Percentiles rank a stretch among this genome's conserved stretches.
Conservation (phyloP, 306 rosid species). For the Trichosanthes truncata region DNA sequence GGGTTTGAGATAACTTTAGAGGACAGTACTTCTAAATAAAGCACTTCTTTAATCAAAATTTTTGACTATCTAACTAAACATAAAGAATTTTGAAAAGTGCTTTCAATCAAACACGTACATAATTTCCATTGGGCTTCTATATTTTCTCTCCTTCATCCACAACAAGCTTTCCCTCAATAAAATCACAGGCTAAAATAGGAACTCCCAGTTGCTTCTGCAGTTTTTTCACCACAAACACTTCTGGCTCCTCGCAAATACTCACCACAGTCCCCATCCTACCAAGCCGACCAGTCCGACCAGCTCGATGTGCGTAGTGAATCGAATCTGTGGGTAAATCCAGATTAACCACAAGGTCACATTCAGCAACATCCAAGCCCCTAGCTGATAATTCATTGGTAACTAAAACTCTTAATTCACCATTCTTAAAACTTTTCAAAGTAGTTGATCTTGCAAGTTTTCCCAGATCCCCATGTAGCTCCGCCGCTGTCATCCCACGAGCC, state of each 20-base stretch:
- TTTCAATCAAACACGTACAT: not conserved
- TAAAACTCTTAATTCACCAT: constrained; percentile 67
- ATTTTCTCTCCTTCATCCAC: constrained; percentile 37
- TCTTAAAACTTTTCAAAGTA: constrained; percentile 77
- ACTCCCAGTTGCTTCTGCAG: constrained; percentile 78
- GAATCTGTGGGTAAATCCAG: constrained; percentile 84
- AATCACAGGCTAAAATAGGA: constrained; percentile 45
- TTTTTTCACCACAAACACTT: constrained; percentile 86
- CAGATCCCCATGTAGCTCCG: constrained; percentile 90
- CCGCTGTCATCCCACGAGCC: constrained; percentile 77
- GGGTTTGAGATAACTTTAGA: not conserved
- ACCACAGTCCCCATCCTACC: constrained; percentile 85
- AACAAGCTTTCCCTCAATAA: constrained; percentile 58
- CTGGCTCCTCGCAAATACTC: constrained; percentile 72
- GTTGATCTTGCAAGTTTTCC: constrained; percentile 89
- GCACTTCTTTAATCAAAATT: not conserved
- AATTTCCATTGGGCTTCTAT: not conserved
- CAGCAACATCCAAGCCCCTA: constrained; percentile 88
- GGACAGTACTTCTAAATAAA: not conserved
- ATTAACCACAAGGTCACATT: constrained; percentile 95
- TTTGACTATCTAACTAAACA: not conserved
- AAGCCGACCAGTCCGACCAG: constrained; percentile 87
- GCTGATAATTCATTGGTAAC: constrained; percentile 90
- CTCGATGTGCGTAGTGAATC: constrained; percentile 85
- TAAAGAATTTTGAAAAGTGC: not conserved